Evolutionary conservation across 179 eudicot species (phyloP).

Genomic region (Carnegiea gigantea): DNA sequence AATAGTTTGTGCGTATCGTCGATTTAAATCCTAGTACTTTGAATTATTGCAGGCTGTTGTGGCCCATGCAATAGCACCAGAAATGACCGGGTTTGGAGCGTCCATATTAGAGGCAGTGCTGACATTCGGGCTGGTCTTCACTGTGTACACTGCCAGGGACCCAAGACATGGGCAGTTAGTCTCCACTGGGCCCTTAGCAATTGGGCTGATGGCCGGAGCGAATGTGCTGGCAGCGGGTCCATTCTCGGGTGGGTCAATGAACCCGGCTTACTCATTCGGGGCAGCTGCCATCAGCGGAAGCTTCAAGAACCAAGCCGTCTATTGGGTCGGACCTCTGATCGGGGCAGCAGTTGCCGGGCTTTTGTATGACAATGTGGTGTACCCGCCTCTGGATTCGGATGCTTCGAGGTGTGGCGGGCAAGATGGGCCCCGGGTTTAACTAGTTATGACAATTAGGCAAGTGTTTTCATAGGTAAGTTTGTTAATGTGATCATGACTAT

Average conservation of each 20-base stretch:
- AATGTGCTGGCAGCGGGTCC: constrained; percentile 77
- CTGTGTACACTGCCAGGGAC: constrained; percentile 57
- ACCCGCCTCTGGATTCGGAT: constrained; percentile 43
- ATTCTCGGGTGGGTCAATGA: constrained; percentile 87
- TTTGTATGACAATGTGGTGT: constrained; percentile 72
- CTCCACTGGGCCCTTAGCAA: constrained; percentile 60
- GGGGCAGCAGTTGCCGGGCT: constrained; percentile 77
- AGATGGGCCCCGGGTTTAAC: constrained; percentile 26
- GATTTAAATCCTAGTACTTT: neutral
- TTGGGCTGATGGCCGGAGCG: constrained; percentile 73
- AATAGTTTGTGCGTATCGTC: too few relatives aligned
- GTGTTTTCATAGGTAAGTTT: neutral
- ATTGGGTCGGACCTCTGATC: constrained; percentile 86
- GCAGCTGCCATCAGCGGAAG: constrained; percentile 64
- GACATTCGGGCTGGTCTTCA: constrained; percentile 81
- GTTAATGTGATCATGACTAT: constrained; percentile 1
- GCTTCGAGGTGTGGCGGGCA: constrained; percentile 20
- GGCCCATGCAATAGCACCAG: constrained; percentile 50
- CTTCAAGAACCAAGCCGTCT: constrained; percentile 84
- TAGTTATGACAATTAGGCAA: neutral
- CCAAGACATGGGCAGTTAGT: constrained; percentile 59
- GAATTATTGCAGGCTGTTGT: constrained; percentile 52
- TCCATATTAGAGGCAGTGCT: constrained; percentile 69
- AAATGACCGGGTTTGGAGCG: constrained; percentile 95
- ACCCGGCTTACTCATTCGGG: constrained; percentile 83